phyloP scores from a whole-genome alignment of 2,329 filamentous ascomycete genomes.

The Exophiala oligosperma region DNA sequence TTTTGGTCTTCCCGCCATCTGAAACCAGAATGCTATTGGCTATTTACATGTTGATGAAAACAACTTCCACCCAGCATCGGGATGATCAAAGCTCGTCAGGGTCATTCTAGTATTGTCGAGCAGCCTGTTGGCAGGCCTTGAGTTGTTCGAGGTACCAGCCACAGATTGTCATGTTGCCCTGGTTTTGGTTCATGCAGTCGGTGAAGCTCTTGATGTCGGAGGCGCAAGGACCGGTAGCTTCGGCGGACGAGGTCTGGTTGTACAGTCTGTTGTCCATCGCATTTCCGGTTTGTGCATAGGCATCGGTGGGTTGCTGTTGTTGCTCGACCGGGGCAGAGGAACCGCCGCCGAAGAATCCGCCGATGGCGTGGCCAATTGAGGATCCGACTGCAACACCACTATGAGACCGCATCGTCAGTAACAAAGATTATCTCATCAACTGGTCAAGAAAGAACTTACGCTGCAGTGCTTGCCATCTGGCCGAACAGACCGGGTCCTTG shows the following conservation, averaged over 20 bases:
- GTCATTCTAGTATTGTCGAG: slow-evolving; percentile 62
- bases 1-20: background rate
- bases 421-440: slow-evolving; percentile 5
- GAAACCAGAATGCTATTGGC: background rate
- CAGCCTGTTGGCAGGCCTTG: slow-evolving; percentile 81
- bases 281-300: slow-evolving; percentile 50
- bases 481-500: slow-evolving; percentile 85
- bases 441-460: slow-evolving; percentile 63
- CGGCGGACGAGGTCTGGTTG: slow-evolving; percentile 36
- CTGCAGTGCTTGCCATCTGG: slow-evolving; percentile 96
- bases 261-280: slow-evolving; percentile 47
- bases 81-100: too few relatives aligned
- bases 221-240: slow-evolving; percentile 66
- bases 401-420: slow-evolving; percentile 18
- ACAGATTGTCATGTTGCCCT: slow-evolving; percentile 92
- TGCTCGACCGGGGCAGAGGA: slow-evolving; percentile 57
- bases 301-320: slow-evolving; percentile 48
- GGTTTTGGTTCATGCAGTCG: slow-evolving; percentile 93
- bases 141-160: slow-evolving; percentile 98
- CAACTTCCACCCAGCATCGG: too few relatives aligned
- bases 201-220: slow-evolving; percentile 82
- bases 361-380: slow-evolving; percentile 91
- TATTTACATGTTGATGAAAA: background rate
- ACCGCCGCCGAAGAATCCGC: slow-evolving; percentile 80
- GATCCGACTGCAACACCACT: slow-evolving; percentile 97